Base-by-base conservation (phyloP, 2,329 filamentous ascomycete species). In the Cyphellophora europaea region DNA sequence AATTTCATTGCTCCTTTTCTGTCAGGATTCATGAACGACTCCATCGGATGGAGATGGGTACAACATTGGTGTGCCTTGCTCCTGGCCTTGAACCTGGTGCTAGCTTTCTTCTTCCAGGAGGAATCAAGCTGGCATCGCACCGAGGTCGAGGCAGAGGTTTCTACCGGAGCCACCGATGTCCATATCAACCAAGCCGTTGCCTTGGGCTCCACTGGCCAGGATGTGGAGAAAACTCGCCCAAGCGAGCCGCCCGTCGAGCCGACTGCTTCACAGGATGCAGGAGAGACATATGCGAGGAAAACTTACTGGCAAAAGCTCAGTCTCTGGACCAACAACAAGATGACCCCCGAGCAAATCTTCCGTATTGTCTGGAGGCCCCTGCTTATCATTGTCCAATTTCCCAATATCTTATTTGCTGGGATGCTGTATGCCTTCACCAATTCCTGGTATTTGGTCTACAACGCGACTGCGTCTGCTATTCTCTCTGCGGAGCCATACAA, bases 331-430 rank as follows among this genome's bases (percentile, higher is more conserved):
- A 25, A 25, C 21, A 25, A 25, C 21, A 8, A 25, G 8, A 8
- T 25, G 8, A 8, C 21, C n/a, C 34, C 27, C 5, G 28, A 25
- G 14, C 34, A 41, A 11, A 36, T 47, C 27, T 18, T 37, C 19
- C 23, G 35, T 23, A 45, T 49, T 38, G 32, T 44, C 23, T 21
- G 32, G 13, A 38, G 44, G 28, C 45, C 43, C 5, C 13, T 43
- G 3, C 34, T 55, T 13, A 45, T 45, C 21, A 37, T 48, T 33
- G 35, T 41, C 16, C 43, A 40, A 13, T 62, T 61, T 33, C 56
- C 59, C 1, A 54, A 58, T 27, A 58, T 62, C 32, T 49, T 53
- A 39, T 63, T 56, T 44, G 50, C 56, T 11, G 60, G 60, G 11
- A 62, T 63, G 44, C 50, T 47, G 6, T 63, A 62, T 43, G 61